phyloP scores from a whole-genome alignment of 140 eudicot genomes.

The Bidens hawaiensis region DNA sequence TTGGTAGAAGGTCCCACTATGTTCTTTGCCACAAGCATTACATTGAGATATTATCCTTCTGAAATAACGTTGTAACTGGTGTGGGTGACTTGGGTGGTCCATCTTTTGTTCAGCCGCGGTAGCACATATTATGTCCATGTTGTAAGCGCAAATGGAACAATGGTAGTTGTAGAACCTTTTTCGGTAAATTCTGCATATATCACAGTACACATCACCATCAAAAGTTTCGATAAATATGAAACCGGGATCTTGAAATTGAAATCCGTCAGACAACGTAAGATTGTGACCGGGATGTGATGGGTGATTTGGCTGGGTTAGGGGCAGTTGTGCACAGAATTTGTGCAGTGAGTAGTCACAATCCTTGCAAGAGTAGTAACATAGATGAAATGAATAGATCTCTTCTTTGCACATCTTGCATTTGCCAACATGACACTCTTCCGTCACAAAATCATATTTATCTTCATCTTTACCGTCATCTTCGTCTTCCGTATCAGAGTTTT shows the following conservation, averaged over 20 bases:
- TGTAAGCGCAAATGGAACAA: not conserved
- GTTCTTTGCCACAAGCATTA: slow-evolving; percentile 2
- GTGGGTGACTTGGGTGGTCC: slow-evolving; percentile 14
- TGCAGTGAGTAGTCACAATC: not conserved
- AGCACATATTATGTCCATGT: slow-evolving; percentile 2
- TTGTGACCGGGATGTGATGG: not conserved
- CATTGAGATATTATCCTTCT: not conserved
- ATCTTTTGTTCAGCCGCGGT: not conserved
- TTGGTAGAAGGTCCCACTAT: slow-evolving; percentile 6
- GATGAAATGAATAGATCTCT: slow-evolving; percentile 5
- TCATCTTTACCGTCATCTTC: not conserved
- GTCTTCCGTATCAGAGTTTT: not conserved
- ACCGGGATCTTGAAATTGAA: no score
- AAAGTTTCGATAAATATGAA: no score
- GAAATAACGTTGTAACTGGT: not conserved
- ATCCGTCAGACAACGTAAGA: not conserved
- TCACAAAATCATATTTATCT: not conserved
- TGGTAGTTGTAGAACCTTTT: not conserved
- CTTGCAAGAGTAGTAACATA: not conserved
- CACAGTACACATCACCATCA: no score
- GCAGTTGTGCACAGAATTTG: not conserved
- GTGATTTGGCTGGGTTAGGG: not conserved
- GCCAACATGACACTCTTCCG: not conserved
- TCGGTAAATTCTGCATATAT: not conserved
- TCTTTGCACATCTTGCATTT: slow-evolving; percentile 15